Evolutionary conservation across 2,329 filamentous ascomycete genomes (phyloP).

Genomic region (Gliomastix tumulicola): DNA sequence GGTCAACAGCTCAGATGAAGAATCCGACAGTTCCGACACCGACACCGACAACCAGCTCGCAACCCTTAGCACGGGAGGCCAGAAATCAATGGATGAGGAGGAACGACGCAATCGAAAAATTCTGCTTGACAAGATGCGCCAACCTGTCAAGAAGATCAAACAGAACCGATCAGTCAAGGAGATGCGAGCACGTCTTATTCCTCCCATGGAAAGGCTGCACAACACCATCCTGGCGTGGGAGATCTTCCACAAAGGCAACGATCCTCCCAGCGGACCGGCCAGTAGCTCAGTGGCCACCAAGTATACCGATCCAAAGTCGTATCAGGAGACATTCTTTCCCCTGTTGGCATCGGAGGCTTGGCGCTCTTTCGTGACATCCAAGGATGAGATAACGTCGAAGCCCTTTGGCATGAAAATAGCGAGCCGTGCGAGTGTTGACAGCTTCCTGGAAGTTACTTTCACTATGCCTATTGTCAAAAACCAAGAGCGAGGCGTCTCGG

Average conservation of each 20-base stretch:
- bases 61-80: constrained; percentile 38
- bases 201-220: constrained; percentile 80
- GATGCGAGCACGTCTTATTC: constrained; percentile 85
- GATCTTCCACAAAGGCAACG: constrained; percentile 83
- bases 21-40: constrained; percentile 58
- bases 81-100: constrained; percentile 41
- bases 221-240: constrained; percentile 88
- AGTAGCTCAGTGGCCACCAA: constrained; percentile 72
- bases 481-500: constrained; percentile 65
- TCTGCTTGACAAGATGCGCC: constrained; percentile 50
- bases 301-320: constrained; percentile 70
- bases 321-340: constrained; percentile 85
- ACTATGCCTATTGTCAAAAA: constrained; percentile 65
- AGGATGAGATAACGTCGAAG: constrained; percentile 76
- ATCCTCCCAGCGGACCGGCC: constrained; percentile 69
- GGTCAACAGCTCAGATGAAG: constrained; percentile 76
- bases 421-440: constrained; percentile 84
- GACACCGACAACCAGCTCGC: constrained; percentile 25
- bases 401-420: constrained; percentile 83
- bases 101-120: constrained; percentile 36
- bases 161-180: constrained; percentile 80
- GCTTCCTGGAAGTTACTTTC: constrained; percentile 86
- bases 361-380: constrained; percentile 85
- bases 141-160: constrained; percentile 78
- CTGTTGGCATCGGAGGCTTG: constrained; percentile 89